Conservation (phyloP, 73 alveolate species). For the Tetrahymena elliotti region DNA sequence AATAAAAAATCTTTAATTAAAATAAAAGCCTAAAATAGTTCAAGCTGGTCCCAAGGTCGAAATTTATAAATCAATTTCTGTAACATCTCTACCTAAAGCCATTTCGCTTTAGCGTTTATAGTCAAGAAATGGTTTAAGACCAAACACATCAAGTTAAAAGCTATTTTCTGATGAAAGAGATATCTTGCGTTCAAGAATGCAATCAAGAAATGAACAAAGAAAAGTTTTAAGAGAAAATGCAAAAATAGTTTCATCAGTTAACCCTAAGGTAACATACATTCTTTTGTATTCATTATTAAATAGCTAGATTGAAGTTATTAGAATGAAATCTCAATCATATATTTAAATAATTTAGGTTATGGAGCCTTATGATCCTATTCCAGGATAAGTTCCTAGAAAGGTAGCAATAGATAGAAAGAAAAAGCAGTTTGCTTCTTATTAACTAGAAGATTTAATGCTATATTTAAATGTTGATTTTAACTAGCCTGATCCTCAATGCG, state of each 20-base stretch:
- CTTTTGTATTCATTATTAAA: neutral
- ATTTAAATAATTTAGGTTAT: conserved; percentile 4
- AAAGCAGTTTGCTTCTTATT: conserved; percentile 87
- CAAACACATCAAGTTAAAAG: neutral
- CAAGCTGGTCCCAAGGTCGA: conserved; percentile 19
- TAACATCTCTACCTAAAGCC: conserved; percentile 23
- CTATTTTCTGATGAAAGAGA: conserved; percentile 4
- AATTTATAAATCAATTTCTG: neutral
- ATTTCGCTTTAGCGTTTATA: conserved; percentile 39
- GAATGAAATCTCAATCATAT: neutral
- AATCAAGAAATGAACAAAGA: conserved; percentile 16
- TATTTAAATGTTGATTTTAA: conserved; percentile 66
- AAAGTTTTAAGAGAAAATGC: conserved; percentile 3
- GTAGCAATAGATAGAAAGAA: conserved; percentile 94
- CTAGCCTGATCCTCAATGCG: conserved; percentile 68
- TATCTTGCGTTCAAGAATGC: conserved; percentile 4
- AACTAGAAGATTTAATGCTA: conserved; percentile 77
- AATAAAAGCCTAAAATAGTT: neutral
- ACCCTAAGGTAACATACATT: conserved; percentile 25
- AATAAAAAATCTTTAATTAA: neutral
- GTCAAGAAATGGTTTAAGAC: neutral
- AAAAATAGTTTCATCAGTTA: conserved; percentile 17
- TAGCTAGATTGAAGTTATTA: neutral
- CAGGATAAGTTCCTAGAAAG: conserved; percentile 94
- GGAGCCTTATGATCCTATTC: conserved; percentile 88